A percentile compares a stretch with the other conserved stretches of the same genome.
Conservation (phyloP, 805 yeast genomes). For the Myxozyma geophila region DNA sequence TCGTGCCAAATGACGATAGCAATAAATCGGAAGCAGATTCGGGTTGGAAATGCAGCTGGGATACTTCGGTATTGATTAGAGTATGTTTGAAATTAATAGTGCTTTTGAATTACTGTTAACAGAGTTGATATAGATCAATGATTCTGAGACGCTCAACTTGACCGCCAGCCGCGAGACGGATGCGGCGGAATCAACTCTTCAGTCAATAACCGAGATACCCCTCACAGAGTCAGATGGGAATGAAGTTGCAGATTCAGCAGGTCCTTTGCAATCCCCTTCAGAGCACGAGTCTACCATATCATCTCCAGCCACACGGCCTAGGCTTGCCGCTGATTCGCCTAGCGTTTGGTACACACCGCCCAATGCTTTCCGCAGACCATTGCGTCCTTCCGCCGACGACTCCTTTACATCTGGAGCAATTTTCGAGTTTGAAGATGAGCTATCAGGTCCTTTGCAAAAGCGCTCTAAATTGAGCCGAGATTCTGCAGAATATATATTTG, state of each 20-base stretch:
- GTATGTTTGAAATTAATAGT: background rate
- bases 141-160: background rate
- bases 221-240: background rate
- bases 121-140: conserved; percentile 3
- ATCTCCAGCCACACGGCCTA: background rate
- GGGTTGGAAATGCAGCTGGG: conserved; percentile 26
- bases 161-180: background rate
- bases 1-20: background rate
- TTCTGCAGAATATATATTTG: conserved; percentile 19
- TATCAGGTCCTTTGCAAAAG: conserved; percentile 35
- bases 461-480: conserved; percentile 18
- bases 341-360: conserved; percentile 31
- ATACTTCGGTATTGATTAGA: conserved; percentile 7
- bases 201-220: background rate
- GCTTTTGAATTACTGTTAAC: background rate
- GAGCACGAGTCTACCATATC: background rate
- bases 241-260: background rate
- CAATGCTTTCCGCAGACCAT: conserved; percentile 24
- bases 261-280: background rate
- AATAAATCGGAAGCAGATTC: conserved; percentile 22
- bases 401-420: conserved; percentile 34
- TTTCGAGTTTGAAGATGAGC: conserved; percentile 29
- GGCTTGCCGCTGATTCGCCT: background rate
- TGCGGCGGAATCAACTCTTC: background rate
- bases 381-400: conserved; percentile 29